phyloP scores from a whole-genome alignment of 2,329 filamentous ascomycete genomes.

The Calonectria leucothoes region DNA sequence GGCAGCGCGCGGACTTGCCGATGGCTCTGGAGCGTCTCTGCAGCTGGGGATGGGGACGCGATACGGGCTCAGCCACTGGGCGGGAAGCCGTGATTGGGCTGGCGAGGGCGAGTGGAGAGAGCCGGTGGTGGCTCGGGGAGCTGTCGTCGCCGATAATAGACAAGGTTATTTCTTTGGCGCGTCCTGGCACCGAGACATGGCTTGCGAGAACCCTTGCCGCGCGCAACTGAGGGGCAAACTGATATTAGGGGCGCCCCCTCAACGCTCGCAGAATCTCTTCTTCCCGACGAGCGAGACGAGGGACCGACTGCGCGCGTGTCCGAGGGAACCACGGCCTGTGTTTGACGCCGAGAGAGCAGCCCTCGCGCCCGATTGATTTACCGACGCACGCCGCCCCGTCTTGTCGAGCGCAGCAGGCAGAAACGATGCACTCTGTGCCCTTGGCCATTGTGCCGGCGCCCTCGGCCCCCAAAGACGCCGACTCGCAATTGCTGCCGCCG shows the following conservation, averaged over 20 bases:
- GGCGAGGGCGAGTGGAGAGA: neutral
- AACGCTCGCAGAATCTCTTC: neutral
- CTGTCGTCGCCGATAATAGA: neutral
- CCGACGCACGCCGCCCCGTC: too few species aligned
- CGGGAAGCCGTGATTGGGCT: neutral
- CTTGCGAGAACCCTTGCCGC: neutral
- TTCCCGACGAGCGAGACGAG: neutral
- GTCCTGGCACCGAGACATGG: neutral
- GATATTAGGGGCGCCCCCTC: conserved; percentile 1
- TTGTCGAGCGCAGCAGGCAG: neutral
- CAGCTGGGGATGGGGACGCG: neutral
- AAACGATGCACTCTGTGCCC: neutral
- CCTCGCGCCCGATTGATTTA: too few species aligned
- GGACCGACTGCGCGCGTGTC: neutral
- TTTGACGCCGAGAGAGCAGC: neutral
- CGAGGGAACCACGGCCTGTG: neutral
- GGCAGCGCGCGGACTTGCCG: neutral
- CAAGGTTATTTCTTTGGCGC: neutral
- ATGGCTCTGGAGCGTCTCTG: neutral
- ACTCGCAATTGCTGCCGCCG: neutral
- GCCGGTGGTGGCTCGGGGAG: neutral
- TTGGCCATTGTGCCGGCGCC: neutral
- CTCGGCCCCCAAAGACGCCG: neutral
- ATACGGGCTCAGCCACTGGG: neutral
- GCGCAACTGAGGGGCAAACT: neutral